Evolutionary conservation across 257 asterid species (phyloP).

Genomic region (Primulina eburnea): DNA sequence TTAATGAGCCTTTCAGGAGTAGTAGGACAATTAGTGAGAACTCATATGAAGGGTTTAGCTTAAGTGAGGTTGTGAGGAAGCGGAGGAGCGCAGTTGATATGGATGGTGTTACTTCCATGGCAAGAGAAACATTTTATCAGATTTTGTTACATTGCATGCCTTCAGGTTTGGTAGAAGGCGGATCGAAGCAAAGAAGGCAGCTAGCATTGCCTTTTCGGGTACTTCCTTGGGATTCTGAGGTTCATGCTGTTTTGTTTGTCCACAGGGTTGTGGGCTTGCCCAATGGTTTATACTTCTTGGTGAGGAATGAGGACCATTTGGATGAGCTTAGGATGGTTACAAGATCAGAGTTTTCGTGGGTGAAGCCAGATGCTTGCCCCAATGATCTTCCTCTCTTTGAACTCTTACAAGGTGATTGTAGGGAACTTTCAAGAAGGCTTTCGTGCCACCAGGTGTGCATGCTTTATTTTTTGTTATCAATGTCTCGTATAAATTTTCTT

Average conservation of each 20-base stretch:
- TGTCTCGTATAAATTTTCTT: constrained; percentile 9
- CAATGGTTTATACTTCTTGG: constrained; percentile 73
- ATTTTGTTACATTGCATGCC: constrained; percentile 82
- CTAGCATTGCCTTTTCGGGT: constrained; percentile 71
- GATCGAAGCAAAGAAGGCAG: constrained; percentile 54
- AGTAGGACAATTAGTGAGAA: constrained; percentile 41
- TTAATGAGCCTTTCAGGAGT: constrained; percentile 42
- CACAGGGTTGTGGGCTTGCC: constrained; percentile 83
- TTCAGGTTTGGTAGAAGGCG: constrained; percentile 44
- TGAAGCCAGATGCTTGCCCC: constrained; percentile 83
- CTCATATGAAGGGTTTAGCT: constrained; percentile 52
- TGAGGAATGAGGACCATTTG: constrained; percentile 72
- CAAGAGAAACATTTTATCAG: constrained; percentile 75
- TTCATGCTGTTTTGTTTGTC: constrained; percentile 80
- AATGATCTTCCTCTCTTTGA: constrained; percentile 75
- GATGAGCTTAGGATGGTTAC: constrained; percentile 54
- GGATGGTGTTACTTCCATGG: constrained; percentile 71
- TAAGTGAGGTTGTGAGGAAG: constrained; percentile 71
- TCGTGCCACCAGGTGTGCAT: constrained; percentile 79
- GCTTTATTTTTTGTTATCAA: constrained; percentile 9
- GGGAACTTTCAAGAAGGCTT: constrained; percentile 63
- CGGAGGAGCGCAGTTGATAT: constrained; percentile 96
- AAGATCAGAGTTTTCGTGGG: constrained; percentile 73
- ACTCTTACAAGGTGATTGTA: constrained; percentile 54
- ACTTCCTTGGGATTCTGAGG: constrained; percentile 74